Conservation (phyloP, 208 protist species). For the Trypanosomatidae sp. region DNA sequence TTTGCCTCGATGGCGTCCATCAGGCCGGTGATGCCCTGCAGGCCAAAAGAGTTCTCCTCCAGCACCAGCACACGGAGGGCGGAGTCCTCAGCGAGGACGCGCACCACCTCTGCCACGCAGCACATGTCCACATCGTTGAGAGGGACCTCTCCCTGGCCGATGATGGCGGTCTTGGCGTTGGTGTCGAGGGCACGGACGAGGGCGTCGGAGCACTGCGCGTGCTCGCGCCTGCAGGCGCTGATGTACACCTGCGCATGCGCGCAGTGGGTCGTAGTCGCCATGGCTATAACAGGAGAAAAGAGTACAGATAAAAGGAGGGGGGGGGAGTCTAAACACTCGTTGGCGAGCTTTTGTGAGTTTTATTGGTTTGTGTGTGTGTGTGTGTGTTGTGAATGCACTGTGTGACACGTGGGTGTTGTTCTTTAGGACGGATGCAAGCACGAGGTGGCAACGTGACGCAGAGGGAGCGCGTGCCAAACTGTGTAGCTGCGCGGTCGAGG, state of each 20-base stretch:
- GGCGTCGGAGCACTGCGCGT: slow-evolving; percentile 61
- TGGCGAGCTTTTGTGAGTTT: too few relatives aligned
- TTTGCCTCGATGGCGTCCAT: slow-evolving; percentile 83
- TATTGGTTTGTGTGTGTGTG: too few relatives aligned
- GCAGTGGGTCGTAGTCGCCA: slow-evolving; percentile 15
- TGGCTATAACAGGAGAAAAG: neutral
- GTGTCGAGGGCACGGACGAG: slow-evolving; percentile 69
- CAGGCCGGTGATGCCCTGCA: slow-evolving; percentile 67
- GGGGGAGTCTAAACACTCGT: too few relatives aligned
- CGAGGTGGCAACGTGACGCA: too few relatives aligned
- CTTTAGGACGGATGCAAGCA: too few relatives aligned
- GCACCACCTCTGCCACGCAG: slow-evolving; percentile 76
- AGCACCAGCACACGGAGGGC: slow-evolving; percentile 70
- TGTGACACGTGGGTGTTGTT: too few relatives aligned
- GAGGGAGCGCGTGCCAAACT: too few relatives aligned
- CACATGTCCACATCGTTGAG: slow-evolving; percentile 76
- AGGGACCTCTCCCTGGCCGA: slow-evolving; percentile 47
- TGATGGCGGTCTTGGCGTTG: slow-evolving; percentile 40
- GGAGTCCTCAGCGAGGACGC: slow-evolving; percentile 31
- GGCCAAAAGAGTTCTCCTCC: slow-evolving; percentile 83
- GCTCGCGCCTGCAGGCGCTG: slow-evolving; percentile 61
- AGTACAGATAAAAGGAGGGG: too few relatives aligned
- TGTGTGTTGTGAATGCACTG: too few relatives aligned
- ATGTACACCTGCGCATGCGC: slow-evolving; percentile 55
- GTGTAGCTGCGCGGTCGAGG: too few relatives aligned